Conservation (phyloP, 495 filamentous ascomycete species). For the Lophiostoma macrostomum region DNA sequence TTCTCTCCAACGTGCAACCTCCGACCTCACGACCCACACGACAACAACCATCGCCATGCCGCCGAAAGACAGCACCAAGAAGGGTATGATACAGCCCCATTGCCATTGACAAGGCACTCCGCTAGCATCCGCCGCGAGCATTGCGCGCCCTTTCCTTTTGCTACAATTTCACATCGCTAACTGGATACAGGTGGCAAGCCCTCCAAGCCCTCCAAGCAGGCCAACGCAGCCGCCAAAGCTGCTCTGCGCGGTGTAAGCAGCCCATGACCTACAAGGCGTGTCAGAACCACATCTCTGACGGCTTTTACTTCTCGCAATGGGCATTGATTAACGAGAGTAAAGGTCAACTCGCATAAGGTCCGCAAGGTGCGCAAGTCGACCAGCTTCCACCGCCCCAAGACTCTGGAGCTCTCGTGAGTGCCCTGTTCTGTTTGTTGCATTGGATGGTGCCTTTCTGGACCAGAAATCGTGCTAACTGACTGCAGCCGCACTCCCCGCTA, state of each 20-base stretch:
- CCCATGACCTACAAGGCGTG: conserved; percentile 37
- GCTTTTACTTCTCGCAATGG: conserved; percentile 38
- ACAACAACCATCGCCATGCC: conserved; percentile 56
- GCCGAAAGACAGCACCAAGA: conserved; percentile 57
- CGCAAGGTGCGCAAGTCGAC: conserved; percentile 89
- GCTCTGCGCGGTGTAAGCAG: conserved; percentile 78
- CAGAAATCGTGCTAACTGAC: background rate
- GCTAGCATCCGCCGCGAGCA: too few species aligned
- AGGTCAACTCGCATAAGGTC: conserved; percentile 78
- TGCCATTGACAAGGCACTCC: background rate
- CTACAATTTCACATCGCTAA: conserved; percentile 11
- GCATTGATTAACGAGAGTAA: conserved; percentile 33
- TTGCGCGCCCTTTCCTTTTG: background rate
- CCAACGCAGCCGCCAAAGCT: conserved; percentile 88
- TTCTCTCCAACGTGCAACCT: conserved; percentile 18
- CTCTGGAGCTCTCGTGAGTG: conserved; percentile 68
- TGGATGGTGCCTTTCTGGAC: background rate
- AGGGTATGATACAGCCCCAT: conserved; percentile 53
- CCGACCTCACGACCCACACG: conserved; percentile 12
- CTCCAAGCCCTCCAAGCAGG: conserved; percentile 67
- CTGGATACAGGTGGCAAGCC: conserved; percentile 53
- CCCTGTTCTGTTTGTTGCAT: background rate
- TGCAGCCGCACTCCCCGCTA: conserved; percentile 80
- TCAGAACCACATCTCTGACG: conserved; percentile 47
- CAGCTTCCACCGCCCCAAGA: conserved; percentile 97